phyloP scores from a whole-genome alignment of 2,329 filamentous ascomycete species.

The Neocucurbitaria cava region DNA sequence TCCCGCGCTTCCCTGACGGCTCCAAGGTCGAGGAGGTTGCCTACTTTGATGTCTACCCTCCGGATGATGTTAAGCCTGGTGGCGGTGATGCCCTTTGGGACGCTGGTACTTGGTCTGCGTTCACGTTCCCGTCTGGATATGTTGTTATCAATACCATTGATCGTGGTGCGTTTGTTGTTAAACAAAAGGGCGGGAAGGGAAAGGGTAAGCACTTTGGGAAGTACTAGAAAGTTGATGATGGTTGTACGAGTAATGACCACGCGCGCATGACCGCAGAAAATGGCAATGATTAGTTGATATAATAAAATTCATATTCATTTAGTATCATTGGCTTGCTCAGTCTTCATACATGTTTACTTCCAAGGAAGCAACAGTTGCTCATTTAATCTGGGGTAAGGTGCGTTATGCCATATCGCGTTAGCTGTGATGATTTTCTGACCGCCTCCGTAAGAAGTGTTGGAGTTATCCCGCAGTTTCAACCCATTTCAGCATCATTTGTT shows the following conservation, averaged over 20 bases:
- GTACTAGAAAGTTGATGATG: conserved; percentile 6
- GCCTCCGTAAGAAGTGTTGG: too few relatives aligned
- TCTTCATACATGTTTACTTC: too few relatives aligned
- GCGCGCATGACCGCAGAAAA: background rate
- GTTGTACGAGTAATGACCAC: background rate
- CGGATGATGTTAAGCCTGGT: conserved; percentile 45
- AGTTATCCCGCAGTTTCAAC: too few relatives aligned
- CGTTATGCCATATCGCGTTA: background rate
- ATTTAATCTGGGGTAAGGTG: too few relatives aligned
- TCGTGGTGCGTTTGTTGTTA: conserved; percentile 47
- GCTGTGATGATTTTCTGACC: background rate
- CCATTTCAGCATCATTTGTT: background rate
- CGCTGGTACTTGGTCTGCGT: conserved; percentile 53
- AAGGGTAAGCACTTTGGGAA: conserved; percentile 36
- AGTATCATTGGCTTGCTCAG: too few relatives aligned
- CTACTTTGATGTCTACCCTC: conserved; percentile 53
- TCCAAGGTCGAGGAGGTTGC: conserved; percentile 50
- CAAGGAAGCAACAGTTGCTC: too few relatives aligned
- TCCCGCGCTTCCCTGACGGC: conserved; percentile 47
- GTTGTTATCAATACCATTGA: conserved; percentile 61
- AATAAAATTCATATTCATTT: conserved; percentile 13
- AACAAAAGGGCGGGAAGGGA: conserved; percentile 35
- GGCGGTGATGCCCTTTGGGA: conserved; percentile 50
- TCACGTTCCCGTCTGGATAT: conserved; percentile 49
- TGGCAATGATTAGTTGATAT: conserved; percentile 1